phyloP scores from a whole-genome alignment of 345 rosid genomes.

The Draba incana region DNA sequence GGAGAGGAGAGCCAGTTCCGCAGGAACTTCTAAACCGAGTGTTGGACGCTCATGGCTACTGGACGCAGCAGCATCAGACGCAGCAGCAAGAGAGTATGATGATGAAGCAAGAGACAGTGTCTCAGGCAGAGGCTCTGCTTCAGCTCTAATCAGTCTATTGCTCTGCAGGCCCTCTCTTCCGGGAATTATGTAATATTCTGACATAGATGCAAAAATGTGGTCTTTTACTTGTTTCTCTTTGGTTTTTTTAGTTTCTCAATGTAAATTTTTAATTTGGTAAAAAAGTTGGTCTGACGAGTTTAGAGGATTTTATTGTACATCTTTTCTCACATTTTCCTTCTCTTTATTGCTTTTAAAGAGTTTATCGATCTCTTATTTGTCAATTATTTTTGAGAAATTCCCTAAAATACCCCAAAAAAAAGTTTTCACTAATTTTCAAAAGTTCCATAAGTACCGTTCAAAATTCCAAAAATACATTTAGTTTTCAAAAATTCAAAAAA shows the following conservation, averaged over 20 bases:
- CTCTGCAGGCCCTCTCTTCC: slow-evolving; percentile 2
- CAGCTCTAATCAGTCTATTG: slow-evolving; percentile 39
- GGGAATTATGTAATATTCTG: slow-evolving; percentile 36
- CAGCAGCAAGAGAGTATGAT: slow-evolving; percentile 50
- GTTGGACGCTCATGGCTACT: slow-evolving; percentile 73
- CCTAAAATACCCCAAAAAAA: too few relatives aligned
- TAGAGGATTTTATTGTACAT: slow-evolving; percentile 30
- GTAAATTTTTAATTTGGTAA: slow-evolving; percentile 38
- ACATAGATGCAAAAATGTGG: slow-evolving; percentile 36
- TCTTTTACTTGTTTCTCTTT: slow-evolving; percentile 11
- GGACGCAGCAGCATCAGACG: slow-evolving; percentile 74
- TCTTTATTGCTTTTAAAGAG: neutral
- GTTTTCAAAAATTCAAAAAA: too few relatives aligned
- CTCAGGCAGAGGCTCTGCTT: slow-evolving; percentile 45
- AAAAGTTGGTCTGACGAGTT: slow-evolving; percentile 18
- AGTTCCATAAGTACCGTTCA: too few relatives aligned
- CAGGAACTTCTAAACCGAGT: slow-evolving; percentile 92
- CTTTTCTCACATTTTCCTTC: neutral
- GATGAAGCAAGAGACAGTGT: slow-evolving; percentile 36
- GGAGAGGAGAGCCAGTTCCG: slow-evolving; percentile 97
- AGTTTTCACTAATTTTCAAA: too few relatives aligned
- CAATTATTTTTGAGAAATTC: too few relatives aligned
- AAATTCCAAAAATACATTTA: too few relatives aligned
- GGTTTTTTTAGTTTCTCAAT: neutral
- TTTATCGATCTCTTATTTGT: neutral